Conservation (phyloP, 352 stramenopile species). For the Phytophthora macrochlamydospora region DNA sequence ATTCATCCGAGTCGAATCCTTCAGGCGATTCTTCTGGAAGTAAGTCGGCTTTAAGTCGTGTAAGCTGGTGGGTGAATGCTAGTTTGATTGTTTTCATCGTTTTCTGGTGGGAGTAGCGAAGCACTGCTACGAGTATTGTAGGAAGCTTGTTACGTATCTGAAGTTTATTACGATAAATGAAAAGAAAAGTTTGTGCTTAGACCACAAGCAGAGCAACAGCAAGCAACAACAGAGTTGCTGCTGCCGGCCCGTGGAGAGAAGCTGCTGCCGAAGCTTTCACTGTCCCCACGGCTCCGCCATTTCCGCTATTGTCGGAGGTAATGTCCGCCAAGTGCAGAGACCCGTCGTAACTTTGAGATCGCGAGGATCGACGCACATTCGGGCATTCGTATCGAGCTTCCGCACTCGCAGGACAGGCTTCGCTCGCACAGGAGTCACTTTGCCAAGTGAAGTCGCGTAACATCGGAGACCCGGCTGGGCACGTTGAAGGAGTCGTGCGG, state of each 20-base stretch:
- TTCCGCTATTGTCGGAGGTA: conserved; percentile 10
- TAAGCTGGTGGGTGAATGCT: not conserved
- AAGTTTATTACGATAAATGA: not conserved
- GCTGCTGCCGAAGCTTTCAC: conserved; percentile 8
- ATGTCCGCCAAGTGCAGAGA: conserved; percentile 22
- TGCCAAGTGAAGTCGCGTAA: conserved; percentile 28
- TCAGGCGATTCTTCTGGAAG: too few relatives aligned
- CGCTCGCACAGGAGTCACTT: conserved; percentile 22
- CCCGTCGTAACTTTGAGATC: not conserved
- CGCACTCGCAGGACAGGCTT: conserved; percentile 29
- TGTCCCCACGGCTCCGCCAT: not conserved
- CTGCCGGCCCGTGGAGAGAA: not conserved
- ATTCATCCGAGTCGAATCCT: not conserved
- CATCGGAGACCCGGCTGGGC: conserved; percentile 17
- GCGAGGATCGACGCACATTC: conserved; percentile 11
- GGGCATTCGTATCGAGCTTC: conserved; percentile 42
- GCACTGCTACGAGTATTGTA: too few relatives aligned
- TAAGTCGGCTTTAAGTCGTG: not conserved
- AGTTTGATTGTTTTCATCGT: not conserved
- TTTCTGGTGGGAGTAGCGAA: too few relatives aligned
- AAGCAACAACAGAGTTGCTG: conserved; percentile 4
- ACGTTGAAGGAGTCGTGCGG: conserved; percentile 21
- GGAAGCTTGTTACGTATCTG: too few relatives aligned
- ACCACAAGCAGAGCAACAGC: conserved; percentile 8
- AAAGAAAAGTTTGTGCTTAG: too few relatives aligned